Evolutionary conservation across 108 stramenopile species (phyloP), one percentile per base, ranked within the genome.

Genomic region (Schizochytrium sp.): DNA sequence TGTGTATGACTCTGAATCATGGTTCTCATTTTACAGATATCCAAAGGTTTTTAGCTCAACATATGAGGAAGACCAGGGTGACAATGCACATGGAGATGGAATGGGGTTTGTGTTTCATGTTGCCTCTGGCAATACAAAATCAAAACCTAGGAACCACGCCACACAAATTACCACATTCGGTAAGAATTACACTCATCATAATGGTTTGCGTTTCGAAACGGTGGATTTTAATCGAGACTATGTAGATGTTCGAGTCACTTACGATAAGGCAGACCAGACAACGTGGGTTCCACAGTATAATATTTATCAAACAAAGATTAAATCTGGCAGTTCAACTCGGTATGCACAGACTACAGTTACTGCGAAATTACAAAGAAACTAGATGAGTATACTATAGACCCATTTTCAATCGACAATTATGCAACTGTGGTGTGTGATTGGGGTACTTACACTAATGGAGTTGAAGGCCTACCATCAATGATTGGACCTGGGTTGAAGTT

Each of bases 11-110:
- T 5, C 64, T 5, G 12, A 38, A 0, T 38, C 64, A 5, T 69
- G 64, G 64, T 69, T 69, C n/a, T 69, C 64, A 8, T 69, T 69
- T 69, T 69, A 69, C 64, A 69, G 44, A 15, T 69, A 69, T 1
- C 64, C 64, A 1, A 38, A 42, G 0, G 64, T 69, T 2, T 69
- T 69, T 69, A 42, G 64, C 12, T 2, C 64, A 15, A 42, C 12
- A 2, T 15, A 69, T 15, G 64, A 69, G 15, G 44, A 69, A 15
- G 0, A 38, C 19, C 19, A 69, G 0, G 64, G 57, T 58, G 57
- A 58, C 13, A 58, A 58, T 58, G 15, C 15, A 8, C 57, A 58
- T 58, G 57, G 57, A 58, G 57, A 58, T 15, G 57, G 57, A 15
- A 13, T 58, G 13, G 57, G 57, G 15, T 58, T 58, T 58, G 57